Evolutionary conservation across 1,284 basidiomycete species (phyloP), one percentile per base, ranked within the genome.

Genomic region (Tetrapyrgos nigripes): DNA sequence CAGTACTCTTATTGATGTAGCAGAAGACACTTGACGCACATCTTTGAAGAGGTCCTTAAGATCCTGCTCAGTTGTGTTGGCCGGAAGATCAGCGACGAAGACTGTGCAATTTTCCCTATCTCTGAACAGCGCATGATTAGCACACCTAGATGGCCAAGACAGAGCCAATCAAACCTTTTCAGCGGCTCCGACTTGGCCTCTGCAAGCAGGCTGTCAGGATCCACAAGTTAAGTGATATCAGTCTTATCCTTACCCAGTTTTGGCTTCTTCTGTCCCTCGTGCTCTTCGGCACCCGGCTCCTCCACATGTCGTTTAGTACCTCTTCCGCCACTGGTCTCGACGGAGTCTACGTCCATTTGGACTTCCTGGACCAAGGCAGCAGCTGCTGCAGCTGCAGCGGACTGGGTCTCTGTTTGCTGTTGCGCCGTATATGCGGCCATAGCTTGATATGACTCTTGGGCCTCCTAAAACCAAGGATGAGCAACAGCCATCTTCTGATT

Each of bases 81-180:
- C 47, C 0, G 88, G 86, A 8, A 98, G 76, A 28, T 91, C 86
- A 1, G 88, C 85, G 5, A 98, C 91, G 53, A 98, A 91, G 1
- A 98, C 90, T 0, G 96, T 97, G 37, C 88, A 88, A 67, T 98
- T 93, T 77, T 99, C 97, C 51, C 97, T 93, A 75, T 99, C 97
- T 60, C 97, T 96, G 65, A 1, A 47, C 4, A 5, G 50, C 29
- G 19, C 10, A 28, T 10, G 24, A 46, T 17, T 26, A 35, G 27
- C 47, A 40, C 14, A 33, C 29, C 14, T 35, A 51, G 13, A 31
- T 29, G 10, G 1, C 10, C 23, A 43, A 52, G 28, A 6, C n/a
- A 2, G 14, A 23, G 11, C 11, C n/a, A 21, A 19, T 67, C 75
- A 17, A 61, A 89, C 91, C 91, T 81, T 73, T 91, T 92, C 24